Base-by-base conservation (phyloP, 768 basidiomycete genomes). In the Tephrocybe sp. region DNA sequence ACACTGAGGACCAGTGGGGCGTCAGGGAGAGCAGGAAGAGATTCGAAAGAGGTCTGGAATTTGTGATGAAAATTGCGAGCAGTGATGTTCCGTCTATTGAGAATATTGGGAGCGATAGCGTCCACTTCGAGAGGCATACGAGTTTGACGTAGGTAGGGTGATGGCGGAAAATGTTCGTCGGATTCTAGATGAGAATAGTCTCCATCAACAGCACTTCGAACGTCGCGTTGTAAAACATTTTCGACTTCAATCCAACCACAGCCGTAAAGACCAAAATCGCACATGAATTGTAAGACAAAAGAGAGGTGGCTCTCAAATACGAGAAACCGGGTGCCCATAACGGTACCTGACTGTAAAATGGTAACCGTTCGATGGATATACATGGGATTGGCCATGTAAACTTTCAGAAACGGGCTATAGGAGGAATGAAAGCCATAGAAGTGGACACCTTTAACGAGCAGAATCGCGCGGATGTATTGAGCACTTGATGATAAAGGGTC, bases 401-500 rank as follows among this genome's bases (percentile, higher is more conserved):
- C 79, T 67, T 98, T 98, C 67, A 98, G 81, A 72, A 90, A 99
- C 7, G 93, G 93, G 4, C 79, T 76, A 61, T 93, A 89, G 23
- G 84, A 81, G 10, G 86, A 74, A 65, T 93, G 88, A 66, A 94
- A 98, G 8, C 97, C 95, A 68, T 98, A 98, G 69, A 98, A 97
- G 62, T 89, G 87, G 15, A 93, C 73, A n/a, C 93, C 97, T 70
- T 98, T 98, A 56, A 94, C 90, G 45, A 95, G 76, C 41, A 92
- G 65, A 34, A 97, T 78, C 20, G 85, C 85, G 12, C 90, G 88
- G 52, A 91, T 74, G 62, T 77, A 86, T 58, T 79, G 80, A 15
- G 82, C 78, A 39, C 72, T 78, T 4, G 71, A 67, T 1, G 81
- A 81, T 8, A 76, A 62, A 0, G 87, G 88, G 50, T 89, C 83